phyloP scores from a whole-genome alignment of 768 basidiomycete species.

The Calocera viscosa region DNA sequence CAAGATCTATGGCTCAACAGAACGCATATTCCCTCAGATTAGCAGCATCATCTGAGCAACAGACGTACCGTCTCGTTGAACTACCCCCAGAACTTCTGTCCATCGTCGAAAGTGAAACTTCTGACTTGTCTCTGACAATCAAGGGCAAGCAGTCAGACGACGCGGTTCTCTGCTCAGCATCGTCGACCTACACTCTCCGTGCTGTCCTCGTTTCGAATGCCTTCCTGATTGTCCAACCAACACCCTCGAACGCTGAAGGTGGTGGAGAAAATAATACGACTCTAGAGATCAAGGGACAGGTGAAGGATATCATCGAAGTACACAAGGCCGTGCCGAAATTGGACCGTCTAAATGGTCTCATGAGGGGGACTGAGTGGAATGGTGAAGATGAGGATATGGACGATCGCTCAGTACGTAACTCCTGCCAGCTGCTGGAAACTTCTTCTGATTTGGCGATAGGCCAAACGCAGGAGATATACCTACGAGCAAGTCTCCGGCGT shows the following conservation, averaged over 20 bases:
- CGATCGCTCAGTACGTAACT: slow-evolving; percentile 18
- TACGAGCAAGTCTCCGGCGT: slow-evolving; percentile 49
- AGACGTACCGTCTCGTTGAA: slow-evolving; percentile 42
- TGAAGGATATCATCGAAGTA: slow-evolving; percentile 76
- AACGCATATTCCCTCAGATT: background rate
- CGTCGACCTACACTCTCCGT: slow-evolving; percentile 70
- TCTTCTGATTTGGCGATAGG: slow-evolving; percentile 17
- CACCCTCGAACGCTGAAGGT: slow-evolving; percentile 19
- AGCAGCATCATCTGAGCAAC: background rate
- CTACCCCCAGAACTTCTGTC: slow-evolving; percentile 56
- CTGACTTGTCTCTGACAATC: slow-evolving; percentile 46
- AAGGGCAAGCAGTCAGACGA: slow-evolving; percentile 74
- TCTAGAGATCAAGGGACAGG: slow-evolving; percentile 51
- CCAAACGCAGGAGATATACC: slow-evolving; percentile 33
- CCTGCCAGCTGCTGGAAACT: slow-evolving; percentile 4
- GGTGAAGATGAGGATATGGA: slow-evolving; percentile 34
- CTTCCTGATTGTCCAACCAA: slow-evolving; percentile 44
- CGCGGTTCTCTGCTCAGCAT: slow-evolving; percentile 75
- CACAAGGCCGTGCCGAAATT: slow-evolving; percentile 64
- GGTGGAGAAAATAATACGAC: slow-evolving; percentile 37
- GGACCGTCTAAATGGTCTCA: slow-evolving; percentile 45
- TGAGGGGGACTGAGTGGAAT: slow-evolving; percentile 58
- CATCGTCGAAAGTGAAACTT: slow-evolving; percentile 37
- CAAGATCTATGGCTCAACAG: background rate
- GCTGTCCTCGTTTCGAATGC: slow-evolving; percentile 86